A percentile compares a stretch with the other conserved stretches of the same genome.
phyloP scores from a whole-genome alignment of 169 alveolate genomes.

The Babesia gibsoni region DNA sequence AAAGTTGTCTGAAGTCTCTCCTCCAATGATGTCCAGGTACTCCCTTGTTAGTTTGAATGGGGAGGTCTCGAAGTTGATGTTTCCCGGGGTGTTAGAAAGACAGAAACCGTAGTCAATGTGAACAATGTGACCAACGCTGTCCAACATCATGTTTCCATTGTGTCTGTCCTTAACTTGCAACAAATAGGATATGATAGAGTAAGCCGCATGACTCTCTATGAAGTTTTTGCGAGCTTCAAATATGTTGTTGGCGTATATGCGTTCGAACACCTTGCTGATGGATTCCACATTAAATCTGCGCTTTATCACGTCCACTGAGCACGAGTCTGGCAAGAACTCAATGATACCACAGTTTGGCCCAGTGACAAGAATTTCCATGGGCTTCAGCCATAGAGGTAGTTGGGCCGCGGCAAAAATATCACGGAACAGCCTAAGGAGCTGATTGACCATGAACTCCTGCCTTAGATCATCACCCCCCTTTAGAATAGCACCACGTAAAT shows the following conservation, averaged over 20 bases:
- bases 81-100: slow-evolving; percentile 95
- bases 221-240: slow-evolving; percentile 82
- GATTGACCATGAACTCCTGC: slow-evolving; percentile 94
- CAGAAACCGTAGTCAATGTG: slow-evolving; percentile 95
- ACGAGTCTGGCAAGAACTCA: slow-evolving; percentile 74
- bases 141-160: slow-evolving; percentile 93
- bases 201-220: slow-evolving; percentile 95
- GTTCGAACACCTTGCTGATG: slow-evolving; percentile 69
- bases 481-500: slow-evolving; percentile 82
- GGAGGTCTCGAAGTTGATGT: slow-evolving; percentile 91
- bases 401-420: slow-evolving; percentile 84
- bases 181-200: slow-evolving; percentile 90
- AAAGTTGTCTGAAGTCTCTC: slow-evolving; percentile 86
- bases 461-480: slow-evolving; percentile 96
- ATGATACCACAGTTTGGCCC: slow-evolving; percentile 92
- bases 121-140: slow-evolving; percentile 90
- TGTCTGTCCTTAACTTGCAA: slow-evolving; percentile 93
- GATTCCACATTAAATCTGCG: slow-evolving; percentile 71
- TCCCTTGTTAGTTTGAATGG: slow-evolving; percentile 96
- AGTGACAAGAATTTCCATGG: slow-evolving; percentile 92
- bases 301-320: slow-evolving; percentile 75
- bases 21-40: slow-evolving; percentile 91
- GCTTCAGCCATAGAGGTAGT: slow-evolving; percentile 88
- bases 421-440: slow-evolving; percentile 86
- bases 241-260: slow-evolving; percentile 64